Conservation (phyloP, 1,139 yeast genomes). For the Yamadazyma dendronema region DNA sequence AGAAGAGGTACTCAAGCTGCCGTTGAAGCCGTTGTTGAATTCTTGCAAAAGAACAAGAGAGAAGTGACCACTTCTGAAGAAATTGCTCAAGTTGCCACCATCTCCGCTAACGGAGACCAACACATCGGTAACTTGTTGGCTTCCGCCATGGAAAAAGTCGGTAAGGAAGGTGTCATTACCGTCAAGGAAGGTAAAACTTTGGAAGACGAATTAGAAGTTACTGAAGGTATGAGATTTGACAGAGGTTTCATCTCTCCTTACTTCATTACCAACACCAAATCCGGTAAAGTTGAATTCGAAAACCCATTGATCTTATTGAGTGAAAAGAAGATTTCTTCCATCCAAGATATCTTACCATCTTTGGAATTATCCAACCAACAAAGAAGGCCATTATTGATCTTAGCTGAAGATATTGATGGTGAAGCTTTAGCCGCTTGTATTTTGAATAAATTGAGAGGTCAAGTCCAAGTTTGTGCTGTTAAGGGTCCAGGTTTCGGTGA, state of each 20-base stretch:
- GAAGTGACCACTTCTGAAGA: conserved; percentile 97
- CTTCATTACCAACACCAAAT: conserved; percentile 94
- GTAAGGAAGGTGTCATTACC: conserved; percentile 98
- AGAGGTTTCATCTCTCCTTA: conserved; percentile 98
- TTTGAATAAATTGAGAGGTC: conserved; percentile 97
- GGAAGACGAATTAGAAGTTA: conserved; percentile 95
- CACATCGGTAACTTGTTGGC: conserved; percentile 95
- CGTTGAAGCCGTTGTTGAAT: conserved; percentile 92
- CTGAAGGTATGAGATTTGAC: conserved; percentile 99
- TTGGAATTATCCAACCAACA: conserved; percentile 91
- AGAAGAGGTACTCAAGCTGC: conserved; percentile 99
- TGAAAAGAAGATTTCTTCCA: conserved; percentile 92
- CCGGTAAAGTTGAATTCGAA: conserved; percentile 96
- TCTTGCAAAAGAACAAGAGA: conserved; percentile 85
- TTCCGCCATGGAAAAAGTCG: conserved; percentile 98
- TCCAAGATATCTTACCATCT: conserved; percentile 92
- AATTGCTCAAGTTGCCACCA: conserved; percentile 98
- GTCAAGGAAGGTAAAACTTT: conserved; percentile 96
- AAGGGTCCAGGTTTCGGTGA: conserved; percentile 99
- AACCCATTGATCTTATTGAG: conserved; percentile 87
- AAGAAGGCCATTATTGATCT: conserved; percentile 91
- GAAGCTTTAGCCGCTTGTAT: conserved; percentile 99
- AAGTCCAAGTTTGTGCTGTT: conserved; percentile 97
- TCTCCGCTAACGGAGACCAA: conserved; percentile 94
- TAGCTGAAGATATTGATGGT: conserved; percentile 98